phyloP scores from a whole-genome alignment of 768 basidiomycete genomes.

The Hericium alpestre region DNA sequence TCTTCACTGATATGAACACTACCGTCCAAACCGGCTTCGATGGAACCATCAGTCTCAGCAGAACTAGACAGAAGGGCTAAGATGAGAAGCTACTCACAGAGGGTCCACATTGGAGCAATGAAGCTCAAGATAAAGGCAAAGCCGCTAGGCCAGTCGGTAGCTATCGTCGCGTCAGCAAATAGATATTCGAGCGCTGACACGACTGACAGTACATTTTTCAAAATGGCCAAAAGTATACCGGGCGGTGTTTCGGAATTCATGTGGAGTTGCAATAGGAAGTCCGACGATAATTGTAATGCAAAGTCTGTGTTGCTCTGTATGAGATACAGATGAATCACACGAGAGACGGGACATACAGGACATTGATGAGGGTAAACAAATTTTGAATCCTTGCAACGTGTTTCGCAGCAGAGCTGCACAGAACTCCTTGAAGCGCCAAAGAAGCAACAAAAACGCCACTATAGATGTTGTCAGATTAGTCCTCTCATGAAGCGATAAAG shows the following conservation, averaged over 20 bases:
- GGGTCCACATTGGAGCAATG: conserved; percentile 39
- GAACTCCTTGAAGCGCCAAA: conserved; percentile 20
- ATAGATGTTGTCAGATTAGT: neutral
- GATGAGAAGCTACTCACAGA: conserved; percentile 20
- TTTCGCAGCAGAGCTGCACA: conserved; percentile 49
- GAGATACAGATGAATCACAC: conserved; percentile 15
- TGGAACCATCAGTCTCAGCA: neutral
- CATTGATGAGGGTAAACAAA: conserved; percentile 13
- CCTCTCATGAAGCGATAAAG: neutral
- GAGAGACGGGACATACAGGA: neutral
- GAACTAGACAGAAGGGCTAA: neutral
- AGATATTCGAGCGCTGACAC: neutral
- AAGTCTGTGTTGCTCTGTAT: conserved; percentile 17
- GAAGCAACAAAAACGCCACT: conserved; percentile 26
- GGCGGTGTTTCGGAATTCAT: conserved; percentile 46
- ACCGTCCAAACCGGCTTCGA: conserved; percentile 30
- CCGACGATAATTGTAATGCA: conserved; percentile 45
- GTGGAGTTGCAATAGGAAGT: conserved; percentile 53
- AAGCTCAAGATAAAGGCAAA: conserved; percentile 42
- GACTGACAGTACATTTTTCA: conserved; percentile 37
- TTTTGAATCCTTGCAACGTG: conserved; percentile 51
- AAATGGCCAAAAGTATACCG: conserved; percentile 57
- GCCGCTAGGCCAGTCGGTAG: conserved; percentile 37
- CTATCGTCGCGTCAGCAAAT: conserved; percentile 17
- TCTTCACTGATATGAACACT: conserved; percentile 55